Conservation (phyloP, 1,284 basidiomycete genomes). For the Mycosarcoma maydis region DNA sequence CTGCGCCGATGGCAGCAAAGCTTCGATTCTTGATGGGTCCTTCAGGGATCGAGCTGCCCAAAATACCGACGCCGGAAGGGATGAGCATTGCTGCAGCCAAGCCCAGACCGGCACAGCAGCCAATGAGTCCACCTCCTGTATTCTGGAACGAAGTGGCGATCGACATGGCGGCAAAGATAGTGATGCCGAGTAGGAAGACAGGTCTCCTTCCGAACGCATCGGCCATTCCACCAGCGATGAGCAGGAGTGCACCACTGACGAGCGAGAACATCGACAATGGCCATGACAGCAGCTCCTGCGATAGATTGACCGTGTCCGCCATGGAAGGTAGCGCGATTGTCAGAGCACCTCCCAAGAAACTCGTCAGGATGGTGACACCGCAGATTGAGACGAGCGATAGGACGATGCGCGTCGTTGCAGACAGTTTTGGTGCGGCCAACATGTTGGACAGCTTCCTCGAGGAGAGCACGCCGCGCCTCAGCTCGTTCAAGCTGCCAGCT, state of each 20-base stretch:
- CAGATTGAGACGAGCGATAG: conserved; percentile 46
- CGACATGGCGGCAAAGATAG: conserved; percentile 61
- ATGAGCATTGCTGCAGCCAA: conserved; percentile 43
- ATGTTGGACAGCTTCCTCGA: conserved; percentile 22
- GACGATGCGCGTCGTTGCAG: conserved; percentile 20
- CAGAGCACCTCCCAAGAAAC: conserved; percentile 68
- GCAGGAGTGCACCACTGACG: conserved; percentile 73
- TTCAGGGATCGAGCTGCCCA: conserved; percentile 62
- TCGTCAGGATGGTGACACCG: conserved; percentile 62
- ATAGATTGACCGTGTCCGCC: conserved; percentile 60
- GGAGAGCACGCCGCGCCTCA: conserved; percentile 25
- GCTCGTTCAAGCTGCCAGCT: conserved; percentile 16
- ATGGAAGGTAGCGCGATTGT: conserved; percentile 76
- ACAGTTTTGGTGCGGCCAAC: conserved; percentile 28
- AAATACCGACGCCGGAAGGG: conserved; percentile 61
- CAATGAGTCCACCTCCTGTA: conserved; percentile 59
- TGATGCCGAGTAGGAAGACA: conserved; percentile 70
- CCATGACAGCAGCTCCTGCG: conserved; percentile 73
- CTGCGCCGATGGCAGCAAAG: conserved; percentile 69
- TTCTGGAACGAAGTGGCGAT: conserved; percentile 63
- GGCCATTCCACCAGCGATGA: conserved; percentile 68
- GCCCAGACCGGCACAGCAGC: conserved; percentile 61
- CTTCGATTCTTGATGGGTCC: conserved; percentile 62
- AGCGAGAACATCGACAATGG: conserved; percentile 73
- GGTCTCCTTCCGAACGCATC: conserved; percentile 68